Evolutionary conservation across 495 filamentous ascomycete species (phyloP), one percentile per base, ranked within the genome.

Genomic region (Glonium stellatum): DNA sequence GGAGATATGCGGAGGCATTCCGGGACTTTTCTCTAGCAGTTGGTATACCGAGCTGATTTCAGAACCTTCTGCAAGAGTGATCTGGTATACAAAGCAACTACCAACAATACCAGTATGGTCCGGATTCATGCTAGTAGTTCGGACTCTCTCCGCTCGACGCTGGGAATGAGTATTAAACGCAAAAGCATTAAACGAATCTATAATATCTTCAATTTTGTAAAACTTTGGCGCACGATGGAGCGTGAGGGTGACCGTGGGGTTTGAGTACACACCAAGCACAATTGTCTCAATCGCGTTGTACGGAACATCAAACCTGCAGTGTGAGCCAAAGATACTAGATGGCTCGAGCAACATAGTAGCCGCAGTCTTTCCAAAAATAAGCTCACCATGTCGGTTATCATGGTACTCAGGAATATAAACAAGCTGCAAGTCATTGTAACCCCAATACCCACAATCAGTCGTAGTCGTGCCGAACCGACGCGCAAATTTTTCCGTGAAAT

Each of bases 221-320:
- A 69, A 54, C 46, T 63, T 61, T 19, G 68, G 68, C 10, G 64
- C 19, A 9, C 18, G 18, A 4, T 11, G 11, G 1, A 69, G 47
- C 1, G 61, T 60, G 35, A 70, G 48, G 22, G 59, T 22, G 11
- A 70, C 50, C 5, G 58, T 57, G 18, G 68, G 59, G 36, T 68
- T 50, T 18, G 12, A 8, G 37, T 42, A 53, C 44, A 36, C 55
- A 12, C 63, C 68, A 12, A 58, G 36, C 18, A 62, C 27, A 35
- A 69, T 59, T 35, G 53, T 47, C 1, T 67, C 51, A 46, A 65
- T 62, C 42, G n/a, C 12, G 44, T 67, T 51, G 58, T 70, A 69
- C 13, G 55, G 36, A 10, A 69, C 21, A 37, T 67, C 54, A 39
- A 69, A 36, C 18, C 61, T 54, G 21, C 47, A 50, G 23, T n/a